Conservation (phyloP, 495 filamentous ascomycete genomes). For the Rusavskia elegans region DNA sequence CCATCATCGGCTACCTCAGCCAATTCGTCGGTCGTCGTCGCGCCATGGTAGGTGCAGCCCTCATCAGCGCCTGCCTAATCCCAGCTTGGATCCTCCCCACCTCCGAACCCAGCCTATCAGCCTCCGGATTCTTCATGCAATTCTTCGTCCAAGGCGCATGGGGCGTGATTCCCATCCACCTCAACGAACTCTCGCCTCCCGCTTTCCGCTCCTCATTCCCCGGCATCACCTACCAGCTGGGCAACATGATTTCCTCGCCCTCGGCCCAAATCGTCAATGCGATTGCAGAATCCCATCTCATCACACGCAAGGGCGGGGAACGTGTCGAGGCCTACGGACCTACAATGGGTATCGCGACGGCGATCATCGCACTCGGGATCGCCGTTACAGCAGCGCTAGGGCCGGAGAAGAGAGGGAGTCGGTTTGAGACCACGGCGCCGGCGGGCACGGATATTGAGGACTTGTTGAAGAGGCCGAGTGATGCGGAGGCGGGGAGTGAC, state of each 20-base stretch:
- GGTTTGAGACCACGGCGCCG: constrained; percentile 44
- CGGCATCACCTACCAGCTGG: too few relatives aligned
- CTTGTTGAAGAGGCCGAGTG: too few relatives aligned
- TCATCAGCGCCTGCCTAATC: constrained; percentile 43
- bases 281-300: too few relatives aligned
- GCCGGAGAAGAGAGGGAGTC: constrained; percentile 50
- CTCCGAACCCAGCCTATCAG: constrained; percentile 39
- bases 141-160: constrained; percentile 68
- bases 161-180: constrained; percentile 64
- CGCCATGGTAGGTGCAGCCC: constrained; percentile 20
- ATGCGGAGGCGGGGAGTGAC: too few relatives aligned
- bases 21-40: constrained; percentile 48
- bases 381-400: constrained; percentile 38
- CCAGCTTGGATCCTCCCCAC: constrained; percentile 57
- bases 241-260: too few relatives aligned
- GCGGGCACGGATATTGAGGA: constrained; percentile 30
- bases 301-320: too few relatives aligned
- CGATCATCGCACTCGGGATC: too few relatives aligned
- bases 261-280: too few relatives aligned
- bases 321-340: too few relatives aligned
- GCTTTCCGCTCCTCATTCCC: constrained; percentile 39
- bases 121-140: constrained; percentile 57
- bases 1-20: constrained; percentile 52
- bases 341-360: too few relatives aligned
- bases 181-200: constrained; percentile 61